Percentiles rank a stretch among this genome's conserved stretches.
Conservation (phyloP, 257 asterid species). For the Solanum arcanum region DNA sequence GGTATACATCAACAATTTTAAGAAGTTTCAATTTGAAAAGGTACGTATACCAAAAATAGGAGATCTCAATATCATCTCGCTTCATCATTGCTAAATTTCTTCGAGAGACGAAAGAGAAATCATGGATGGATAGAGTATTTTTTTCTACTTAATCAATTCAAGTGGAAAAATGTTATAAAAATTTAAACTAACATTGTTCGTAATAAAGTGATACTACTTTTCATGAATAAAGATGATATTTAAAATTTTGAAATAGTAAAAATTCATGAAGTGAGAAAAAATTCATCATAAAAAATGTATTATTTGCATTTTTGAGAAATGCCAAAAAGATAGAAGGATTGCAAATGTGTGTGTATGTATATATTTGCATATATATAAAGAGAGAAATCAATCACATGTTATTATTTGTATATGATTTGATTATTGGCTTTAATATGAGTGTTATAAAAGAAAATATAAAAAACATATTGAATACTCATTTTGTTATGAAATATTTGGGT, state of each 20-base stretch:
- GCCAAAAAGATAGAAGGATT: neutral
- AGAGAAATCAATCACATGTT: too few species aligned
- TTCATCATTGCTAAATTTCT: neutral
- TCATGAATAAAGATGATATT: neutral
- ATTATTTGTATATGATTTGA: neutral
- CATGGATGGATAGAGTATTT: neutral
- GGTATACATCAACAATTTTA: too few species aligned
- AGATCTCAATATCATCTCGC: neutral
- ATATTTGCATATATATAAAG: too few species aligned
- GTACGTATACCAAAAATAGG: neutral
- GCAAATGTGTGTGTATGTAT: too few species aligned
- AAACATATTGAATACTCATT: too few species aligned
- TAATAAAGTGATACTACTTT: too few species aligned
- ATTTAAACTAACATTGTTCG: accelerated
- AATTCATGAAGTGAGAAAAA: neutral
- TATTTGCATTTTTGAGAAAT: neutral
- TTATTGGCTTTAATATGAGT: neutral
- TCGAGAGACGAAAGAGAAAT: neutral
- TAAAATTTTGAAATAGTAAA: neutral
- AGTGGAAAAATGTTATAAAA: too few species aligned
- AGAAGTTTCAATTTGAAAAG: neutral
- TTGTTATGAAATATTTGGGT: neutral
- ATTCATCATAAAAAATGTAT: neutral
- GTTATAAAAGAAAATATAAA: neutral
- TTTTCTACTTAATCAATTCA: neutral